A percentile compares a stretch with the other conserved stretches of the same genome.
These are phyloP conservation scores for Ambrosiella cleistominuta DNA, from an alignment of 2,329 filamentous ascomycete genomes.

Conservation along the genomic window DNA sequence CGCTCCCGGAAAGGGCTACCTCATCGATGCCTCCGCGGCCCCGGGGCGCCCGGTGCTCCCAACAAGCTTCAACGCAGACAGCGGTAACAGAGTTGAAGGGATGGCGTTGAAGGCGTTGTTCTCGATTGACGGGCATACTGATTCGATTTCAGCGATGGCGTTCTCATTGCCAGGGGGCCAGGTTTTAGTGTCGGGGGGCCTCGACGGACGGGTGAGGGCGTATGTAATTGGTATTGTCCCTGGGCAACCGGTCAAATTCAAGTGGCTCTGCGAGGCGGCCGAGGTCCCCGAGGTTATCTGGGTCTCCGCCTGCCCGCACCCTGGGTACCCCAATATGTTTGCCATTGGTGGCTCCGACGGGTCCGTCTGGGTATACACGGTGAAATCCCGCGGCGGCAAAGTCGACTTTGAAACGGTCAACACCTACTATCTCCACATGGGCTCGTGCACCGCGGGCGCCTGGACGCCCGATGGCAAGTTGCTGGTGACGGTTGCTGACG, in stretches of 20 bases:
- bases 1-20: constrained; percentile 61
- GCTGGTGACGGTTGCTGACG: constrained; percentile 76
- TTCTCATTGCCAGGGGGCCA: constrained; percentile 76
- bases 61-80: constrained; percentile 52
- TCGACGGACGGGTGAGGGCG: constrained; percentile 67
- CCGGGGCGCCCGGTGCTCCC: constrained; percentile 53
- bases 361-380: constrained; percentile 87
- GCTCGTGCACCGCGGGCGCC: constrained; percentile 67
- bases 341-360: constrained; percentile 82
- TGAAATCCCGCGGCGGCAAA: constrained; percentile 45
- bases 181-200: constrained; percentile 67
- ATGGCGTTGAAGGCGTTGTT: constrained; percentile 45
- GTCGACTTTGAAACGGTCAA: constrained; percentile 64
- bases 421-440: constrained; percentile 82
- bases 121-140: constrained; percentile 73
- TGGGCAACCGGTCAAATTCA: constrained; percentile 31
- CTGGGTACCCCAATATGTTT: constrained; percentile 57
- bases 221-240: constrained; percentile 38
- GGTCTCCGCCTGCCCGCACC: constrained; percentile 57
- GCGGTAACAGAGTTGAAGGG: constrained; percentile 28
- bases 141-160: constrained; percentile 71
- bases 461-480: constrained; percentile 82
- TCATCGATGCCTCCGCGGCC: constrained; percentile 58
- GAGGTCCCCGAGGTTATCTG: constrained; percentile 96
- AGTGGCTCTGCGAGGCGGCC: constrained; percentile 57